phyloP scores from a whole-genome alignment of 1,284 basidiomycete genomes.

The Cystobasidium sp. region DNA sequence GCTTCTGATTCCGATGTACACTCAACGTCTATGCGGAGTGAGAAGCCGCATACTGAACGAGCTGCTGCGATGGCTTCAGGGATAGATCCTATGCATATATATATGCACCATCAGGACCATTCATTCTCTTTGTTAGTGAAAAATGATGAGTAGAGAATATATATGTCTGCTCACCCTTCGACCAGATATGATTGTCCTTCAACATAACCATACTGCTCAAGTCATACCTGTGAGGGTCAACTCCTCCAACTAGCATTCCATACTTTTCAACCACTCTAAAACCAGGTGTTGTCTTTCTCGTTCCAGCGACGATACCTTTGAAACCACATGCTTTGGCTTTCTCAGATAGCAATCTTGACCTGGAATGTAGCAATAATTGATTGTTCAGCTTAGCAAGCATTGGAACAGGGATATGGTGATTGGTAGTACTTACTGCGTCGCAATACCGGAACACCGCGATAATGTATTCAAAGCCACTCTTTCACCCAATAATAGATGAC shows the following conservation, averaged over 20 bases:
- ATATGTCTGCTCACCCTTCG: conserved; percentile 67
- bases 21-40: conserved; percentile 90
- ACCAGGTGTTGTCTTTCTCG: conserved; percentile 97
- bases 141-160: neutral
- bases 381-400: neutral
- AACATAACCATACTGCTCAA: conserved; percentile 99
- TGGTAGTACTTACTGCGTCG: conserved; percentile 72
- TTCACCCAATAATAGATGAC: conserved; percentile 90
- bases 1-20: conserved; percentile 87
- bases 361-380: conserved; percentile 54
- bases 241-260: conserved; percentile 96
- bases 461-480: conserved; percentile 91
- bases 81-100: conserved; percentile 71
- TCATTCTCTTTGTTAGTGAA: neutral
- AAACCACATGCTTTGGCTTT: conserved; percentile 80
- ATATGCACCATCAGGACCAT: conserved; percentile 3
- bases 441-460: conserved; percentile 94
- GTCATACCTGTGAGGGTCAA: conserved; percentile 96
- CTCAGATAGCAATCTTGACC: conserved; percentile 78
- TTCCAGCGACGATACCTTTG: conserved; percentile 89
- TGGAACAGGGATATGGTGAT: neutral
- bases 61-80: conserved; percentile 83
- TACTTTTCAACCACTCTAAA: conserved; percentile 97
- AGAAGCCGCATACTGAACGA: conserved; percentile 88
- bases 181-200: conserved; percentile 99